Base-by-base conservation (phyloP, 495 filamentous ascomycete species). In the Penicillium silybi region DNA sequence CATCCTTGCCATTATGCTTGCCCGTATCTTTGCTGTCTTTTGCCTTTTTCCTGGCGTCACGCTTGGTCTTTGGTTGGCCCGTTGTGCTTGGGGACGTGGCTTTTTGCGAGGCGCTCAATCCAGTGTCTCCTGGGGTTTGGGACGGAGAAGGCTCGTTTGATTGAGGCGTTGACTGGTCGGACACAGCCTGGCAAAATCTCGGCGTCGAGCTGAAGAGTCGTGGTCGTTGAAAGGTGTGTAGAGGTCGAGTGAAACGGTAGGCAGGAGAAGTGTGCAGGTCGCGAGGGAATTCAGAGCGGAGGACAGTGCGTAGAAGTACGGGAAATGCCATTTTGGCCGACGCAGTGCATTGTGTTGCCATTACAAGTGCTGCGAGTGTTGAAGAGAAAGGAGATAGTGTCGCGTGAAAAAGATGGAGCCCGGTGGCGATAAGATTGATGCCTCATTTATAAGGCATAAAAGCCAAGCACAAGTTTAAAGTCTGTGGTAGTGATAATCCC, bases 271-370 rank as follows among this genome's bases (percentile, higher is more conserved):
- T 26, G 42, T 27, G 45, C n/a, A 49, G 13, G 13, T 59, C 44
- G 20, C 42, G n/a, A n/a, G 56, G 49, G 29, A 63, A 29, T 32
- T 71, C 59, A 5, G 63, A 53, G 38, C 56, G 59, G 44, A 67
- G 57, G 27, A 64, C 38, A 44, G 53, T 54, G 27, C 58, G 60
- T 17, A 71, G 37, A 16, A 66, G 25, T 0, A 44, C 52, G 11
- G 66, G 53, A 4, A 71, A 35, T 2, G 64, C 58, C 50, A 67
- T 18, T 11, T 38, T 63, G 3, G 67, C 55, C 1, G 69, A 64
- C 0, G 54, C 50, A 26, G 53, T 47, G 34, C 67, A 70, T 19
- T 53, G 44, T 8, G 46, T 27, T 1, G 41, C 44, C 67, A 68
- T 70, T 15, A 2, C 47, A 25, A 6, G 17, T n/a, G 10, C 40